Evolutionary conservation across 768 basidiomycete species (phyloP).

Genomic region (Trichaptum fuscoviolaceum): DNA sequence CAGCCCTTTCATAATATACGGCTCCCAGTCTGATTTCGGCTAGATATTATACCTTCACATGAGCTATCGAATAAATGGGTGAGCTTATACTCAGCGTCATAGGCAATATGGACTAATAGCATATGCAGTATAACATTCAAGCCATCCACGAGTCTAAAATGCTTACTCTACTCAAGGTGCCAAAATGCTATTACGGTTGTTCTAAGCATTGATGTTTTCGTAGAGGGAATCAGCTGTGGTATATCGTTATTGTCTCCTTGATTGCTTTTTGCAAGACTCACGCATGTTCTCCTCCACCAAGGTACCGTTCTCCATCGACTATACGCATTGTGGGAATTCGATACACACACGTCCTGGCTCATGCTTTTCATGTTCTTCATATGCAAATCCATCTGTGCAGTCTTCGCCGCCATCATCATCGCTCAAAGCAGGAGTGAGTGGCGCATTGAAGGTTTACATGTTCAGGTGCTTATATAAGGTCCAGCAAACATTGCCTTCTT

Average conservation of each 20-base stretch:
- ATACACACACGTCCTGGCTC: not conserved
- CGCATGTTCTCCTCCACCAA: not conserved
- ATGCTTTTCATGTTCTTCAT: slow-evolving; percentile 1
- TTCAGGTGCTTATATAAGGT: not conserved
- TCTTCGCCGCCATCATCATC: not conserved
- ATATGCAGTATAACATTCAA: no score
- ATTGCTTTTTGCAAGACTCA: not conserved
- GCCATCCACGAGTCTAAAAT: not conserved
- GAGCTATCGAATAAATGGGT: not conserved
- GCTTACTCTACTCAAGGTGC: not conserved
- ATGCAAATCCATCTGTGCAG: not conserved
- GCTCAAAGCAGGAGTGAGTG: not conserved
- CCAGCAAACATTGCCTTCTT: not conserved
- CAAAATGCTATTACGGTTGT: not conserved
- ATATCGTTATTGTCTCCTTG: not conserved
- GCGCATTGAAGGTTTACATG: not conserved
- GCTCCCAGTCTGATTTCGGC: not conserved
- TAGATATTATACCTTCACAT: not conserved
- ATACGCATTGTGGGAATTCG: not conserved
- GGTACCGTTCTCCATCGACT: not conserved
- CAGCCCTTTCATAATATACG: no score
- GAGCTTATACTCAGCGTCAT: not conserved
- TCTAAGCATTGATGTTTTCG: not conserved
- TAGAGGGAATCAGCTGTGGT: not conserved
- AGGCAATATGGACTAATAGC: not conserved